Percentiles rank a stretch among this genome's conserved stretches.
Conservation (phyloP, 306 rosid genomes). For the Lathyrus oleraceus region DNA sequence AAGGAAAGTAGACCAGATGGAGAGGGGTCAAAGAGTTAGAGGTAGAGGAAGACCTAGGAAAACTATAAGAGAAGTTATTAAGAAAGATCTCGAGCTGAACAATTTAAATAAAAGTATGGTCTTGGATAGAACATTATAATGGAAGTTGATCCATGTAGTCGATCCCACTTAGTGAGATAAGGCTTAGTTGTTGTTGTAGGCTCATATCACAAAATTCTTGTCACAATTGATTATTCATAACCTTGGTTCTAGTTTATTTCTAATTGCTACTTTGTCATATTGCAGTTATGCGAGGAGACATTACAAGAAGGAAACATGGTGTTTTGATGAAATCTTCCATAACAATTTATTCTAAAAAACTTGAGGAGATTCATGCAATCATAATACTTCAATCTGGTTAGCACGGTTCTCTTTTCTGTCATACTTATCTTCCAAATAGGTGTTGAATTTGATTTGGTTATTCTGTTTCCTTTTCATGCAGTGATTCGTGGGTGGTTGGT, state of each 20-base stretch:
- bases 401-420: slow-evolving; percentile 26
- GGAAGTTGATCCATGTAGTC: too few species aligned
- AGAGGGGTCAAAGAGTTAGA: too few species aligned
- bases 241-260: slow-evolving; percentile 21
- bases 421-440: slow-evolving; percentile 1
- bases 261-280: slow-evolving; percentile 16
- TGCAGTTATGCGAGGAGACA: slow-evolving; percentile 81
- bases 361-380: slow-evolving; percentile 59
- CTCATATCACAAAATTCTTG: slow-evolving; percentile 22
- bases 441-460: slow-evolving; percentile 36
- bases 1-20: too few species aligned
- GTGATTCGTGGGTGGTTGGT: slow-evolving; percentile 72
- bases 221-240: slow-evolving; percentile 2
- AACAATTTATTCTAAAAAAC: slow-evolving; percentile 47
- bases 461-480: slow-evolving; percentile 37
- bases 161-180: too few species aligned
- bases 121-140: too few species aligned
- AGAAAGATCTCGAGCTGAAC: too few species aligned
- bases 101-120: too few species aligned
- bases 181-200: neutral
- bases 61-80: too few species aligned
- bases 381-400: slow-evolving; percentile 70
- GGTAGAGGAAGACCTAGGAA: too few species aligned
- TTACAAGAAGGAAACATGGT: slow-evolving; percentile 49
- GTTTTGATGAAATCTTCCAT: slow-evolving; percentile 36